A percentile compares a stretch with the other conserved stretches of the same genome.
Conservation (phyloP, 2,329 filamentous ascomycete genomes). For the Claviceps sp. region DNA sequence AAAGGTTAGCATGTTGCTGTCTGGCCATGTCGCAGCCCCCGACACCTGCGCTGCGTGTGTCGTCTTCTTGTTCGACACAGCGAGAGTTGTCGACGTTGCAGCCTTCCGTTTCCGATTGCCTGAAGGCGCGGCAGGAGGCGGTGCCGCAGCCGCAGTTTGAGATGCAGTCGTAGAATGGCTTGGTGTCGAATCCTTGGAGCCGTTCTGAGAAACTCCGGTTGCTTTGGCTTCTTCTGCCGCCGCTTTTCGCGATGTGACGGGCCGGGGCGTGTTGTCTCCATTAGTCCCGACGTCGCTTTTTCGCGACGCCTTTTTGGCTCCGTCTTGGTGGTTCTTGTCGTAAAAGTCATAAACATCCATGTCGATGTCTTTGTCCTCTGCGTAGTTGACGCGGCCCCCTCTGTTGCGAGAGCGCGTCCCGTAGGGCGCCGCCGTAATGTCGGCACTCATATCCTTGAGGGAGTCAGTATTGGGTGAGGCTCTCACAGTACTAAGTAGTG, state of each 20-base stretch:
- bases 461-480: constrained; percentile 34
- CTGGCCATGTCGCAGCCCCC: constrained; percentile 31
- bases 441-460: constrained; percentile 36
- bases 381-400: constrained; percentile 81
- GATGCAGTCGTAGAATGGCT: constrained; percentile 10
- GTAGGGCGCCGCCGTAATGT: constrained; percentile 52
- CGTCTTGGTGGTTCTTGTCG: constrained; percentile 41
- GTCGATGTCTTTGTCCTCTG: constrained; percentile 84
- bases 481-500: constrained; percentile 28
- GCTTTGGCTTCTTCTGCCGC: constrained; percentile 27
- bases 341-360: constrained; percentile 67
- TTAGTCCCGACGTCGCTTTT: constrained; percentile 26
- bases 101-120: constrained; percentile 79
- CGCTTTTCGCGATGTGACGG: constrained; percentile 28
- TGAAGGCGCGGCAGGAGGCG: constrained; percentile 32
- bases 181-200: constrained; percentile 20
- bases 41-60: constrained; percentile 17
- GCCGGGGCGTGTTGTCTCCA: constrained; percentile 23
- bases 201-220: constrained; percentile 18
- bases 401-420: constrained; percentile 91
- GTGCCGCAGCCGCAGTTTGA: constrained; percentile 32
- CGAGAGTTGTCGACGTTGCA: constrained; percentile 21
- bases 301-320: constrained; percentile 40
- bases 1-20: constrained; percentile 85
- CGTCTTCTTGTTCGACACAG: constrained; percentile 10